Base-by-base conservation (phyloP, 1,284 basidiomycete species). In the Acaromyces ingoldii region DNA sequence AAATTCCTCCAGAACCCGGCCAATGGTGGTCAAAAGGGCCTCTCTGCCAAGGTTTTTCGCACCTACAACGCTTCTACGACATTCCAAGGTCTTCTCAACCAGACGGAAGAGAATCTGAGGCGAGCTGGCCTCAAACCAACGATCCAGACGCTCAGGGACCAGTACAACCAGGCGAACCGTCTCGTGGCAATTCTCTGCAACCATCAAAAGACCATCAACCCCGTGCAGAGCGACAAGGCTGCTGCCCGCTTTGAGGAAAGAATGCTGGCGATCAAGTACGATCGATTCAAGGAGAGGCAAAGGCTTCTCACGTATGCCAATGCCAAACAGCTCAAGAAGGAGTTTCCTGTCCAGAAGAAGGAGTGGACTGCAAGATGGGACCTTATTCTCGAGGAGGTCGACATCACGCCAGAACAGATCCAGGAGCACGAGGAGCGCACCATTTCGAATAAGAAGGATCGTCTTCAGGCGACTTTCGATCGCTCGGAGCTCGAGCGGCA, bases 371-470 rank as follows among this genome's bases (percentile, higher is more conserved):
- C 69, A 55, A 58, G 70, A 43, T 70, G 67, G 50, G 62, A 68
- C 51, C 60, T 65, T 57, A 63, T 70, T 38, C 85, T 87, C 7
- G 84, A 87, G 53, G 91, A 96, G 76, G 92, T 89, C 2, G 91
- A 96, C 72, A 75, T 98, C 39, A 92, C 97, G 57, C 89, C 92
- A 24, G 91, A 95, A 5, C 93, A 85, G 78, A 84, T 97, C 57
- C 83, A 79, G 44, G 81, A 83, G 60, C 85, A 93, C 71, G 95
- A 98, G 77, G 85, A 87, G 30, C 79, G 82, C 13, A 72, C 87
- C 65, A 72, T 75, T 42, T 37, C 53, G 11, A 67, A 65, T 45
- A 76, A 77, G 49, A 85, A 85, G 74, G 83, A 83, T 52, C 89
- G 87, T 70, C 88, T 93, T 57, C 79, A 89, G 5, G 66, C 71